phyloP scores from a whole-genome alignment of 2,329 filamentous ascomycete genomes.

The Xylariaceae sp. region DNA sequence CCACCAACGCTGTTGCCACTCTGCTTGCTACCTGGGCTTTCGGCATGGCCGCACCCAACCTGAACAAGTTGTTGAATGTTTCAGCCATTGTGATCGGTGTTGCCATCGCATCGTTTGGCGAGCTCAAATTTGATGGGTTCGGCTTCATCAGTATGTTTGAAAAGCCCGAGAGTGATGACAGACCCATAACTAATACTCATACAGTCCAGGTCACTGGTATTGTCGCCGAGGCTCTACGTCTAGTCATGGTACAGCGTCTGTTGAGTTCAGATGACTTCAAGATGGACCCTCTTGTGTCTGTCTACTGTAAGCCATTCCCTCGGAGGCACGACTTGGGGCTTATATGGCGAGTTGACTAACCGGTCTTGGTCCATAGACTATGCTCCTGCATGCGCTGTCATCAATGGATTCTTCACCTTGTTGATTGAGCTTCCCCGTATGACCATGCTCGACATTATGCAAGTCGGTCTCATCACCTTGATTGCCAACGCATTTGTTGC shows the following conservation, averaged over 20 bases:
- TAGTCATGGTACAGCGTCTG: conserved; percentile 84
- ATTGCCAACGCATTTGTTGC: conserved; percentile 73
- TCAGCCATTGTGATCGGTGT: conserved; percentile 54
- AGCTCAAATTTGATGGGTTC: conserved; percentile 66
- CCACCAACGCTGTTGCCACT: conserved; percentile 66
- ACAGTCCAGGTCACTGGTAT: conserved; percentile 71
- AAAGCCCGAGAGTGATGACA: background rate
- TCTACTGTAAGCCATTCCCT: conserved; percentile 26
- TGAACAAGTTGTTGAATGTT: conserved; percentile 48
- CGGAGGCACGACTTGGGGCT: background rate
- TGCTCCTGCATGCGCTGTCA: conserved; percentile 77
- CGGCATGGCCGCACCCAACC: conserved; percentile 49
- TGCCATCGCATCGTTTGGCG: conserved; percentile 55
- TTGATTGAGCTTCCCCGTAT: conserved; percentile 67
- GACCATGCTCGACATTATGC: conserved; percentile 62
- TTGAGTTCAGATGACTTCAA: conserved; percentile 75
- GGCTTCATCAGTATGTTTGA: conserved; percentile 51
- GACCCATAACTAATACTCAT: conserved; percentile 3
- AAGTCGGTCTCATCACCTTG: conserved; percentile 63
- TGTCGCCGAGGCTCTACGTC: conserved; percentile 74
- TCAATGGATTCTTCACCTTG: conserved; percentile 72
- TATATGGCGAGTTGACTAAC: conserved; percentile 1
- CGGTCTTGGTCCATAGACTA: conserved; percentile 61
- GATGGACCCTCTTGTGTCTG: conserved; percentile 83
- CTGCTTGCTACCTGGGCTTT: conserved; percentile 63